Conservation (phyloP, 2,329 filamentous ascomycete genomes). For the Aspergillus hiratsukae region DNA sequence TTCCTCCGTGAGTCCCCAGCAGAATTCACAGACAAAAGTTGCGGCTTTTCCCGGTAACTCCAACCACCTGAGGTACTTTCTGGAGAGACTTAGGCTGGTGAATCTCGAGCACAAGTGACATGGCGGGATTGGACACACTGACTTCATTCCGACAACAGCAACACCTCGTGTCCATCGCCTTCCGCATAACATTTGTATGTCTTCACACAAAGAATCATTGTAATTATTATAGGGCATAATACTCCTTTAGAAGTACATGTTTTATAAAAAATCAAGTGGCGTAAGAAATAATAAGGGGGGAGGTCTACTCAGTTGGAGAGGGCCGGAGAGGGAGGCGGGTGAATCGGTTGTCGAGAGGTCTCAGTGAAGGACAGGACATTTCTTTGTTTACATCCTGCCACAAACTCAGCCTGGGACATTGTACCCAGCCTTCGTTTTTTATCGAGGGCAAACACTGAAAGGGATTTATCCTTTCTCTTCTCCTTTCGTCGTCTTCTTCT, state of each 20-base stretch:
- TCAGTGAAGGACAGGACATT: conserved; percentile 1
- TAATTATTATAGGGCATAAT: background rate
- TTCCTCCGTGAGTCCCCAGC: background rate
- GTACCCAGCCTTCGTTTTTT: conserved; percentile 1
- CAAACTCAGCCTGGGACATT: conserved; percentile 1
- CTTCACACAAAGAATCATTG: background rate
- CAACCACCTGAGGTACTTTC: too few relatives aligned
- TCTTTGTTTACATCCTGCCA: conserved; percentile 6
- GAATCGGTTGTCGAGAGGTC: conserved; percentile 1
- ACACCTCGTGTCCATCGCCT: background rate
- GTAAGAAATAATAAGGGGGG: too few relatives aligned
- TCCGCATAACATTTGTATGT: background rate
- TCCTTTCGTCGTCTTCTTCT: background rate
- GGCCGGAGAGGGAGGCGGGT: background rate
- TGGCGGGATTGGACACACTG: background rate
- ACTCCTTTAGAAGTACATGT: background rate
- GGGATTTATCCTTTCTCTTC: conserved; percentile 1
- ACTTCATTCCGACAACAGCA: background rate
- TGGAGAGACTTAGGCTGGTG: too few relatives aligned
- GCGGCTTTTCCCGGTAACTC: too few relatives aligned
- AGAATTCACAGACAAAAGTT: background rate
- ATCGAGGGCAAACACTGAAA: conserved; percentile 1
- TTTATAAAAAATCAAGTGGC: background rate
- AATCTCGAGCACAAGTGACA: background rate
- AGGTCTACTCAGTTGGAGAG: background rate